A percentile compares a stretch with the other conserved stretches of the same genome.
phyloP scores from a whole-genome alignment of 192 early-diverging fungal species.

The Entomortierella chlamydospora region DNA sequence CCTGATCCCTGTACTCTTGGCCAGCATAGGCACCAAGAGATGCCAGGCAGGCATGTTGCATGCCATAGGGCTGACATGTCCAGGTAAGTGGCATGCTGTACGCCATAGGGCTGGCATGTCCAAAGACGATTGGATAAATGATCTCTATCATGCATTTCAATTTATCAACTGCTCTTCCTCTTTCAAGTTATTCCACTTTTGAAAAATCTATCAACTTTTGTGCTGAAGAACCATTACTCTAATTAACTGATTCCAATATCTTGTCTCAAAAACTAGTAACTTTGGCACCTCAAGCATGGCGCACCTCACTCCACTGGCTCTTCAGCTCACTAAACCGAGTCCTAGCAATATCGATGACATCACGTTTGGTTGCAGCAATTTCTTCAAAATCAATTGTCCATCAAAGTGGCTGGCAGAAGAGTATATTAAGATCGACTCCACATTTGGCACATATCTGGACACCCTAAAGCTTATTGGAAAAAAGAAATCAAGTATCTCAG shows the following conservation, averaged over 20 bases:
- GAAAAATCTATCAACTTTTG: too few relatives aligned
- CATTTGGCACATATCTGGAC: slow-evolving; percentile 14
- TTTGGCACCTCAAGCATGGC: not conserved
- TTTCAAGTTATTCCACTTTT: too few relatives aligned
- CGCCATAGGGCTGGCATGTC: slow-evolving; percentile 38
- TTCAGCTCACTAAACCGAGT: slow-evolving; percentile 8
- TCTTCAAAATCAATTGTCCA: slow-evolving; percentile 15
- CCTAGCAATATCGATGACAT: slow-evolving; percentile 10
- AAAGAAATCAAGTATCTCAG: slow-evolving; percentile 4
- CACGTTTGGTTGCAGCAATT: slow-evolving; percentile 19
- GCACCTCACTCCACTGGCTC: slow-evolving; percentile 27
- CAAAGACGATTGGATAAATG: too few relatives aligned
- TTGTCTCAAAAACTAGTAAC: not conserved
- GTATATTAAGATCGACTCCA: slow-evolving; percentile 28
- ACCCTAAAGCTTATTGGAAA: slow-evolving; percentile 12
- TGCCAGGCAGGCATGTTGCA: slow-evolving; percentile 41
- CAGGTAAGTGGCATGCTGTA: slow-evolving; percentile 28
- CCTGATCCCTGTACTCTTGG: slow-evolving; percentile 41
- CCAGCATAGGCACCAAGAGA: slow-evolving; percentile 30
- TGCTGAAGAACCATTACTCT: too few relatives aligned
- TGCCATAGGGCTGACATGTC: slow-evolving; percentile 27
- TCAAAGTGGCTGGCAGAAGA: slow-evolving; percentile 38
- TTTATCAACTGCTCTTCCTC: too few relatives aligned
- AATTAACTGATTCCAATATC: too few relatives aligned
- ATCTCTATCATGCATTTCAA: too few relatives aligned